Conservation (phyloP, 768 basidiomycete species). For the Hericium erinaceus region DNA sequence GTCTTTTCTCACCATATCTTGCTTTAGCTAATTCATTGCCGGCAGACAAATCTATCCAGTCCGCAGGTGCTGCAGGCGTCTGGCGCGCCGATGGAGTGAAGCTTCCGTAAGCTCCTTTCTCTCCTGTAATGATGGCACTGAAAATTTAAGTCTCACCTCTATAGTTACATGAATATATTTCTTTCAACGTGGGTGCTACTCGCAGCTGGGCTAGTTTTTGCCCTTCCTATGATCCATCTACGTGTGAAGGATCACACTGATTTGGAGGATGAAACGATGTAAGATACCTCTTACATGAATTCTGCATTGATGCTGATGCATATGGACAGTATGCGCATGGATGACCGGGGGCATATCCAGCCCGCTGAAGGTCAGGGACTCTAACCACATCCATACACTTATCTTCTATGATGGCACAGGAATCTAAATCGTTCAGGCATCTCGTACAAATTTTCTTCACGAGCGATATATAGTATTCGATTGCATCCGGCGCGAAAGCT, state of each 20-base stretch:
- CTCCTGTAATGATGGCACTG: neutral
- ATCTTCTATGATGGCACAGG: neutral
- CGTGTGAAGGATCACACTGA: slow-evolving; percentile 58
- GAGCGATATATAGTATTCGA: neutral
- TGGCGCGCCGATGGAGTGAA: slow-evolving; percentile 63
- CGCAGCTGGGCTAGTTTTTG: slow-evolving; percentile 51
- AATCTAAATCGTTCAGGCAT: neutral
- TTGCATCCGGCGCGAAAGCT: too few relatives aligned
- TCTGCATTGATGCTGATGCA: neutral
- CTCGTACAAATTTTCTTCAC: neutral
- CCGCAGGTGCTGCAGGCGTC: slow-evolving; percentile 62
- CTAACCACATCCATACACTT: neutral
- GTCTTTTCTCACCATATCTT: neutral
- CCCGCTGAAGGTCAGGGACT: neutral
- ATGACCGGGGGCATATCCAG: neutral
- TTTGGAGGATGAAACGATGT: slow-evolving; percentile 44
- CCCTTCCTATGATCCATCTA: slow-evolving; percentile 66
- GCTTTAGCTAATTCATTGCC: too few relatives aligned
- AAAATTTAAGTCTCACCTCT: neutral
- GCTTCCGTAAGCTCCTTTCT: slow-evolving; percentile 41
- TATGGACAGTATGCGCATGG: neutral
- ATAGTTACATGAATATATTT: slow-evolving; percentile 59
- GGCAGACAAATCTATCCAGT: slow-evolving; percentile 64
- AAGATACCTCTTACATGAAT: slow-evolving; percentile 17
- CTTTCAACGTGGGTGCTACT: slow-evolving; percentile 68